Evolutionary conservation across 192 early-diverging fungal genomes (phyloP).

Genomic region (Radiomyces spectabilis): DNA sequence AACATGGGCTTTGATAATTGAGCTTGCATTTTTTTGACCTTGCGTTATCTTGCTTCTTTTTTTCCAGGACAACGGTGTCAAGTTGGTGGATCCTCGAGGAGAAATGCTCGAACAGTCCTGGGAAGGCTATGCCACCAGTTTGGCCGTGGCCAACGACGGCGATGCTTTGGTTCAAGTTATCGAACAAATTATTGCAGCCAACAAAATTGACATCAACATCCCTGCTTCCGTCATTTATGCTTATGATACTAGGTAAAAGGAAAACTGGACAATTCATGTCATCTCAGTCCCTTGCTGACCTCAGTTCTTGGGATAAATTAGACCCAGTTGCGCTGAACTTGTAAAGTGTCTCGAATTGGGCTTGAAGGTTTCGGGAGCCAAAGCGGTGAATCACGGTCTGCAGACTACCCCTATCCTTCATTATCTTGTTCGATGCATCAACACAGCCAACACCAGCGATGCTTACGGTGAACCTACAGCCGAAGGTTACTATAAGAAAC

Average conservation of each 20-base stretch:
- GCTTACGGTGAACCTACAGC: slow-evolving; percentile 57
- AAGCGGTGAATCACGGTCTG: slow-evolving; percentile 74
- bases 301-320: slow-evolving; percentile 11
- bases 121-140: slow-evolving; percentile 84
- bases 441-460: slow-evolving; percentile 13
- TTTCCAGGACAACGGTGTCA: slow-evolving; percentile 91
- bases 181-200: slow-evolving; percentile 49
- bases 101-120: slow-evolving; percentile 97
- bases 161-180: slow-evolving; percentile 56
- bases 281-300: not conserved
- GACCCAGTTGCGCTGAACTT: slow-evolving; percentile 81
- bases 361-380: slow-evolving; percentile 60
- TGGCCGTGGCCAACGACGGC: slow-evolving; percentile 78
- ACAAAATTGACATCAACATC: slow-evolving; percentile 65
- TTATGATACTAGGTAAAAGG: slow-evolving; percentile 78
- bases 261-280: too few relatives aligned
- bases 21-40: not conserved
- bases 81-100: slow-evolving; percentile 94
- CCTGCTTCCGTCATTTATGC: slow-evolving; percentile 75
- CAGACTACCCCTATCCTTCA: slow-evolving; percentile 97
- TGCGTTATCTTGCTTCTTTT: not conserved
- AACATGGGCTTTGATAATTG: not conserved
- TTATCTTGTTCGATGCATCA: slow-evolving; percentile 43
- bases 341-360: slow-evolving; percentile 78
- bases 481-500: slow-evolving; percentile 90